These are phyloP conservation scores for Saxophila tyrrhenica DNA, from an alignment of 495 filamentous ascomycete species.

Conservation along the genomic window DNA sequence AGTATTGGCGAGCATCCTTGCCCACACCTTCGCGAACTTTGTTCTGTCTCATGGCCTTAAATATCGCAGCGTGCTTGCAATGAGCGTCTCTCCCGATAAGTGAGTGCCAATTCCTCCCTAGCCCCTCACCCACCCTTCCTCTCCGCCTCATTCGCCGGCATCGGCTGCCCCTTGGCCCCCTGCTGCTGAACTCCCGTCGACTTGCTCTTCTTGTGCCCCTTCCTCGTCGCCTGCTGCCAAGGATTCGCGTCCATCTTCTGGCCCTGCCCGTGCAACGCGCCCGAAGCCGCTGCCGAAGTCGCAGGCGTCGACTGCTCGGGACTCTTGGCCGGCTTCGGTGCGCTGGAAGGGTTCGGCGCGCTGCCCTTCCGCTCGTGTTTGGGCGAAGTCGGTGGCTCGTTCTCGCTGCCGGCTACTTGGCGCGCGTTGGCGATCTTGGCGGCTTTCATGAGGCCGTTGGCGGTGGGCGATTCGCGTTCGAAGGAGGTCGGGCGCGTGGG, in stretches of 20 bases:
- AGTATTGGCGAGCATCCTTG: too few relatives aligned
- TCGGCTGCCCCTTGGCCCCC: constrained; percentile 20
- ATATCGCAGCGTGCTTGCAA: too few relatives aligned
- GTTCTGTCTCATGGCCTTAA: too few relatives aligned
- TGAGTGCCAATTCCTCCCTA: too few relatives aligned
- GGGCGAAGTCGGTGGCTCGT: background rate
- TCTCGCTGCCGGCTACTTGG: constrained; percentile 2
- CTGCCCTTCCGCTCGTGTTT: constrained; percentile 13
- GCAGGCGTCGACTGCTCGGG: background rate
- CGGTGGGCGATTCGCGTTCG: constrained; percentile 11
- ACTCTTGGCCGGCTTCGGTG: background rate
- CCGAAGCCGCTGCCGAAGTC: constrained; percentile 2
- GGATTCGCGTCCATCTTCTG: constrained; percentile 6
- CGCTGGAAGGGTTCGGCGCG: constrained; percentile 8
- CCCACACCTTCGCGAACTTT: too few relatives aligned
- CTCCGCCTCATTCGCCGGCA: constrained; percentile 31
- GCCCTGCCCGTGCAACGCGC: background rate
- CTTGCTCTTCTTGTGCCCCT: constrained; percentile 24
- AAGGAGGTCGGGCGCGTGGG: constrained; percentile 23
- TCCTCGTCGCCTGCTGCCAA: constrained; percentile 25
- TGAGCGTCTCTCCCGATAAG: too few relatives aligned
- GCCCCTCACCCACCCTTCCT: constrained; percentile 33
- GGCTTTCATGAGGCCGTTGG: constrained; percentile 10
- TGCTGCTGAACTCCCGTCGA: constrained; percentile 9
- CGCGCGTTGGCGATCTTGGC: constrained; percentile 13